Percentiles rank a stretch among this genome's conserved stretches.
phyloP scores from a whole-genome alignment of 2,329 filamentous ascomycete genomes.

The Botryotinia convoluta region DNA sequence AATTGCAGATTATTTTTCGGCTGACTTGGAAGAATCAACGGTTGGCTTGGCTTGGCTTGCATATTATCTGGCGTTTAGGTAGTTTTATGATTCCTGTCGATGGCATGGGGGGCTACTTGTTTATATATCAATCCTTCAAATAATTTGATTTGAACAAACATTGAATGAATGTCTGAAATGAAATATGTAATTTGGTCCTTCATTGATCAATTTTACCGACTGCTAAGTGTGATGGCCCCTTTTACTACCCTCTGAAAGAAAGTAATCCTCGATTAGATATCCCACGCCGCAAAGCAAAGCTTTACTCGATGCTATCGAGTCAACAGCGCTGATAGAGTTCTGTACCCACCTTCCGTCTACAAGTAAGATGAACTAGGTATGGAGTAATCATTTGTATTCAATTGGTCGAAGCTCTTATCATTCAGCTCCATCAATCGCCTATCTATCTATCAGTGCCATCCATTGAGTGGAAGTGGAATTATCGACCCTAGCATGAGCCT shows the following conservation, averaged over 20 bases:
- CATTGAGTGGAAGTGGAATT: neutral
- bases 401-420: conserved; percentile 32
- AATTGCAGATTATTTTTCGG: conserved; percentile 7
- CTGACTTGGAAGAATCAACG: conserved; percentile 7
- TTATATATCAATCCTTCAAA: neutral
- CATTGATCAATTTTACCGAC: neutral
- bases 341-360: conserved; percentile 9
- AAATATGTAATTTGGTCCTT: neutral
- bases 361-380: neutral
- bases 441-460: conserved; percentile 1
- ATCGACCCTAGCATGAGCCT: neutral
- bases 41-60: conserved; percentile 1
- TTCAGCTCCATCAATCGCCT: conserved; percentile 11
- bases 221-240: neutral
- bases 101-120: neutral
- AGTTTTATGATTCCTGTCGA: neutral
- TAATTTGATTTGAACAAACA: neutral
- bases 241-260: neutral
- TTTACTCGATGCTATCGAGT: conserved; percentile 17
- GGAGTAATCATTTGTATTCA: neutral
- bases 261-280: neutral
- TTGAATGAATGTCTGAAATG: neutral
- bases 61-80: conserved; percentile 10
- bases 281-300: neutral
- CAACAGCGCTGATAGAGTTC: conserved; percentile 7